Percentiles rank a stretch among this genome's conserved stretches.
phyloP scores from a whole-genome alignment of 2,329 filamentous ascomycete species.

The Colletotrichum acutatum region DNA sequence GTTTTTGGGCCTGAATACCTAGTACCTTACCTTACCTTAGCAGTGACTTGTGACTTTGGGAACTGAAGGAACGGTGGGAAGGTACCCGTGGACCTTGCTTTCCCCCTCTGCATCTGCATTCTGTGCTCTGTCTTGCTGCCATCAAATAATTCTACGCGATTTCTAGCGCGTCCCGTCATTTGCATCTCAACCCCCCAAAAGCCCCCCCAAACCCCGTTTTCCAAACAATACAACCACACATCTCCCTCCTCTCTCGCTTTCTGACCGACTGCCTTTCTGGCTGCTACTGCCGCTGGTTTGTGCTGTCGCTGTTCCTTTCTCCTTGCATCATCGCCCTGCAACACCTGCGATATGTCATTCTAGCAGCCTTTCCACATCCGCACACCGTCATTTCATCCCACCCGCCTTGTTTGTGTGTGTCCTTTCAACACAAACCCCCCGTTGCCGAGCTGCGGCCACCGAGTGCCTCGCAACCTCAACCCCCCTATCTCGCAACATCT shows the following conservation, averaged over 20 bases:
- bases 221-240: slow-evolving; percentile 25
- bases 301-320: slow-evolving; percentile 11
- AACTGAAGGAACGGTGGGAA: background rate
- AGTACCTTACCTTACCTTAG: too few species aligned
- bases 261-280: slow-evolving; percentile 28
- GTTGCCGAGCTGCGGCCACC: slow-evolving; percentile 34
- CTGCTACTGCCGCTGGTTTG: slow-evolving; percentile 34
- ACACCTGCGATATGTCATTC: slow-evolving; percentile 35
- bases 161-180: slow-evolving; percentile 36
- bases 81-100: background rate
- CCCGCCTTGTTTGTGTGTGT: slow-evolving; percentile 33
- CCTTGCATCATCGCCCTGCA: slow-evolving; percentile 22
- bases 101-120: slow-evolving; percentile 1
- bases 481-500: slow-evolving; percentile 8
- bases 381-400: slow-evolving; percentile 36
- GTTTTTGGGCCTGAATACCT: background rate
- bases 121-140: slow-evolving; percentile 14
- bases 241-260: background rate
- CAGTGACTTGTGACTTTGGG: slow-evolving; percentile 11
- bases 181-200: slow-evolving; percentile 30
- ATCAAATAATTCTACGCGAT: slow-evolving; percentile 35
- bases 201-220: slow-evolving; percentile 1
- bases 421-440: slow-evolving; percentile 25
- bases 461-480: slow-evolving; percentile 30
- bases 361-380: slow-evolving; percentile 31